Percentiles rank a stretch among this genome's conserved stretches.
Evolutionary conservation across 1,284 basidiomycete species (phyloP).

Genomic region (Porodaedalea pini): DNA sequence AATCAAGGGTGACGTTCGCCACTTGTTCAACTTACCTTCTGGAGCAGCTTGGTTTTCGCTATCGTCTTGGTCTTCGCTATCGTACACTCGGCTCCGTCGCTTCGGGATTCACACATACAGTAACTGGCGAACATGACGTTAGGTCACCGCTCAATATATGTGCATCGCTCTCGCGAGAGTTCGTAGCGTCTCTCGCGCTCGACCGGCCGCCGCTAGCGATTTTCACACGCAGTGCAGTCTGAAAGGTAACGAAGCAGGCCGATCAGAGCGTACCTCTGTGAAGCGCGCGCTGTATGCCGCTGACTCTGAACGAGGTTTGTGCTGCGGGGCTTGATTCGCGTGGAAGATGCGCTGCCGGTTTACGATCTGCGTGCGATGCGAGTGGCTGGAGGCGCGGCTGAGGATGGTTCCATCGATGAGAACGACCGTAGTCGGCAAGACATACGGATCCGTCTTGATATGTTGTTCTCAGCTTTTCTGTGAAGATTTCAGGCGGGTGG

Average conservation of each 20-base stretch:
- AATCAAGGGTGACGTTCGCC: too few relatives aligned
- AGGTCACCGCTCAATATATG: too few relatives aligned
- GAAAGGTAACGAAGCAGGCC: not conserved
- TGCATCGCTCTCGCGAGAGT: too few relatives aligned
- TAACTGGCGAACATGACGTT: too few relatives aligned
- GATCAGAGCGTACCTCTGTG: not conserved
- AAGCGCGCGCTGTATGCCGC: too few relatives aligned
- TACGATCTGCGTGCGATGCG: not conserved
- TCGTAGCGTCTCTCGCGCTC: not conserved
- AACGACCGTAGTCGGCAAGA: not conserved
- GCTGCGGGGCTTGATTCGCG: not conserved
- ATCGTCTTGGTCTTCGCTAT: too few relatives aligned
- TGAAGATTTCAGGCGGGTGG: not conserved
- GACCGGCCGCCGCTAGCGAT: not conserved
- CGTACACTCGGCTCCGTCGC: too few relatives aligned
- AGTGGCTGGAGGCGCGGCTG: not conserved
- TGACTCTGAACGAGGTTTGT: not conserved
- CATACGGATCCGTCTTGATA: not conserved
- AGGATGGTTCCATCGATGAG: not conserved
- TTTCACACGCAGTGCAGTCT: too few relatives aligned
- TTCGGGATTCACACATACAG: too few relatives aligned
- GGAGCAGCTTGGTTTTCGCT: too few relatives aligned
- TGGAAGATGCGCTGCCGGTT: not conserved
- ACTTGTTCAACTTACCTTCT: too few relatives aligned
- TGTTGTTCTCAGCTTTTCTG: not conserved